Evolutionary conservation across 2,329 filamentous ascomycete genomes (phyloP).

Genomic region (Waltergamsia citrina): DNA sequence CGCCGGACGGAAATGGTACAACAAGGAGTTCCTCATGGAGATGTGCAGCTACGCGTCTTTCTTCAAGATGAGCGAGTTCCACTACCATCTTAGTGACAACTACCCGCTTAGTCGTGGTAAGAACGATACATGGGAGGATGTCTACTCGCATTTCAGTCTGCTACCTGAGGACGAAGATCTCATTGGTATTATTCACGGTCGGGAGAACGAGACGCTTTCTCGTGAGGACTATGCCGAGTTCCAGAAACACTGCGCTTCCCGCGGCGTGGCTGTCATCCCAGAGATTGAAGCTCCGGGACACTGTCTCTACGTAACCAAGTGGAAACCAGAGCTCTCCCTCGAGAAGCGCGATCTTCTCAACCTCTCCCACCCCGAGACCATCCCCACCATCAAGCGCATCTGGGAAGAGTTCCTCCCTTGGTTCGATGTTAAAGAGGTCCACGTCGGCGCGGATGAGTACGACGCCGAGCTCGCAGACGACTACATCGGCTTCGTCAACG

Average conservation of each 20-base stretch:
- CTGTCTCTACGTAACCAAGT: slow-evolving; percentile 40
- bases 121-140: slow-evolving; percentile 32
- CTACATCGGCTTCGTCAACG: slow-evolving; percentile 38
- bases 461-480: slow-evolving; percentile 29
- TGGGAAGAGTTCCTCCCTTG: slow-evolving; percentile 44
- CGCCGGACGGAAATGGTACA: slow-evolving; percentile 14
- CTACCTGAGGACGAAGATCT: slow-evolving; percentile 16
- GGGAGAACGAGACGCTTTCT: slow-evolving; percentile 13
- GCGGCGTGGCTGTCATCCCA: slow-evolving; percentile 42
- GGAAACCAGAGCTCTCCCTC: slow-evolving; percentile 42
- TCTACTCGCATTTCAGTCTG: slow-evolving; percentile 34
- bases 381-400: slow-evolving; percentile 39
- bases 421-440: slow-evolving; percentile 44
- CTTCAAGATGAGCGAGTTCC: slow-evolving; percentile 39
- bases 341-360: slow-evolving; percentile 32
- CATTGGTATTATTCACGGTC: slow-evolving; percentile 10
- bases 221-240: slow-evolving; percentile 33
- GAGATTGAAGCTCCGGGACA: slow-evolving; percentile 48
- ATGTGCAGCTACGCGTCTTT: slow-evolving; percentile 34
- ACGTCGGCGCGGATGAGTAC: slow-evolving; percentile 48
- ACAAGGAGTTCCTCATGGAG: slow-evolving; percentile 25
- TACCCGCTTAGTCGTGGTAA: slow-evolving; percentile 34
- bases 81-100: slow-evolving; percentile 39
- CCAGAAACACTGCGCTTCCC: slow-evolving; percentile 35
- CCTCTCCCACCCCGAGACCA: slow-evolving; percentile 34